These are phyloP conservation scores for Zanthoxylum bungeanum DNA, from an alignment of 345 rosid species.

Conservation along the genomic window DNA sequence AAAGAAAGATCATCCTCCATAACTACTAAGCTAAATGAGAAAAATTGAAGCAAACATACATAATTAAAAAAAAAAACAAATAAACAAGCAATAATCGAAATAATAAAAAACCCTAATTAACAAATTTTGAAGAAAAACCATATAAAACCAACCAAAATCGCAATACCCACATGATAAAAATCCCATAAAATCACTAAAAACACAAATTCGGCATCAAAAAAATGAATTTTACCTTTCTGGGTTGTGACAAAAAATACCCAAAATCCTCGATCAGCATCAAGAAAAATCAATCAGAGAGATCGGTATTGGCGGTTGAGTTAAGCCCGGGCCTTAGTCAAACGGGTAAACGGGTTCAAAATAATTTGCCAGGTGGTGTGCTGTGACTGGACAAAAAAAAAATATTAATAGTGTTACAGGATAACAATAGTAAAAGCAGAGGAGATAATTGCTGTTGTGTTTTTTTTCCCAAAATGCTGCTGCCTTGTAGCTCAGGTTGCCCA, in stretches of 20 bases:
- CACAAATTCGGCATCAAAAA: background rate
- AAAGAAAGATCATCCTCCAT: background rate
- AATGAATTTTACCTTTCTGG: background rate
- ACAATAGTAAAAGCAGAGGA: background rate
- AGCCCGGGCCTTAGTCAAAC: background rate
- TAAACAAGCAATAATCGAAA: background rate
- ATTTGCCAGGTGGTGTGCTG: slow-evolving; percentile 13
- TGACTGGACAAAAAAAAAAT: background rate
- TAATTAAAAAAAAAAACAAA: background rate
- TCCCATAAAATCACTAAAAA: background rate
- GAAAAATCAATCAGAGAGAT: background rate
- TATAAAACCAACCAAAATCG: background rate
- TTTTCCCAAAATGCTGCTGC: background rate
- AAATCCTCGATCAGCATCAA: background rate
- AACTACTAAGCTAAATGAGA: background rate
- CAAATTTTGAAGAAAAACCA: background rate
- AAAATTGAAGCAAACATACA: background rate
- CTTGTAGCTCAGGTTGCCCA: background rate
- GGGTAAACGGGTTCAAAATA: background rate
- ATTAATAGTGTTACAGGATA: background rate
- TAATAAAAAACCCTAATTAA: background rate
- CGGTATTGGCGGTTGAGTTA: background rate
- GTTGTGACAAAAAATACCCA: background rate
- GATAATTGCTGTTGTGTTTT: background rate
- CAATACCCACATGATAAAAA: background rate